Percentiles rank a stretch among this genome's conserved stretches.
Conservation (phyloP, 2,329 filamentous ascomycete species). For the Domatiomyces globalis region DNA sequence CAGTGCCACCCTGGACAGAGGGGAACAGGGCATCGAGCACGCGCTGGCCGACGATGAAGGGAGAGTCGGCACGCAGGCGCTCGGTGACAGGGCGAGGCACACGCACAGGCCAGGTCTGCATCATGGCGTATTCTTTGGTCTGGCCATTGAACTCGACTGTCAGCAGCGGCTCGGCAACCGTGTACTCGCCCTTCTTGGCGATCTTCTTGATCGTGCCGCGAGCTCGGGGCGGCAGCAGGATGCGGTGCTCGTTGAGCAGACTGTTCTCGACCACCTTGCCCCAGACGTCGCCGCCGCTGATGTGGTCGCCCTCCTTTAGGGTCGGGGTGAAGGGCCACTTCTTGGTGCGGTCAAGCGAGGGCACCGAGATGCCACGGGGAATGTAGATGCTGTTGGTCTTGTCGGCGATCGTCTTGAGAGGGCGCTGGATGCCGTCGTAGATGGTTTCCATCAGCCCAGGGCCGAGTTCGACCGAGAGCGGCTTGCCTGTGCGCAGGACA, state of each 20-base stretch:
- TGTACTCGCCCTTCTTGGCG: conserved; percentile 78
- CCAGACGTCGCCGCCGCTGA: conserved; percentile 92
- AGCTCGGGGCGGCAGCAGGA: conserved; percentile 78
- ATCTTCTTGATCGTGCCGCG: conserved; percentile 87
- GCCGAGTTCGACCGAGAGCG: conserved; percentile 90
- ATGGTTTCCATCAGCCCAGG: conserved; percentile 97
- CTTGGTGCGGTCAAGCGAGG: conserved; percentile 75
- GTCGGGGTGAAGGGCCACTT: conserved; percentile 91
- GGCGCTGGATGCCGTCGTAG: conserved; percentile 97
- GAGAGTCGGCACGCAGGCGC: conserved; percentile 75
- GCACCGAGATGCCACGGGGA: conserved; percentile 77
- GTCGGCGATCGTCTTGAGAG: conserved; percentile 69
- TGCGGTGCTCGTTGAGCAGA: conserved; percentile 82
- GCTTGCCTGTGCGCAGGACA: conserved; percentile 80
- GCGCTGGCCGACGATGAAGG: conserved; percentile 92
- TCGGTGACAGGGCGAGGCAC: conserved; percentile 84
- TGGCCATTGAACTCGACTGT: conserved; percentile 96
- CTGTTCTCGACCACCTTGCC: conserved; percentile 93
- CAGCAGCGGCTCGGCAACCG: conserved; percentile 82
- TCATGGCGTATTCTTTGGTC: conserved; percentile 90
- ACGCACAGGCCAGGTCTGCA: conserved; percentile 97
- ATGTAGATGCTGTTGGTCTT: conserved; percentile 87
- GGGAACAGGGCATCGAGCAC: conserved; percentile 94
- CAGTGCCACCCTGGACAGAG: conserved; percentile 89
- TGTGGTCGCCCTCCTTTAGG: conserved; percentile 90